Percentiles rank a stretch among this genome's conserved stretches.
These are phyloP conservation scores for Dillenia suffruticosa DNA, from an alignment of 164 flowering plant species.

Conservation along the genomic window DNA sequence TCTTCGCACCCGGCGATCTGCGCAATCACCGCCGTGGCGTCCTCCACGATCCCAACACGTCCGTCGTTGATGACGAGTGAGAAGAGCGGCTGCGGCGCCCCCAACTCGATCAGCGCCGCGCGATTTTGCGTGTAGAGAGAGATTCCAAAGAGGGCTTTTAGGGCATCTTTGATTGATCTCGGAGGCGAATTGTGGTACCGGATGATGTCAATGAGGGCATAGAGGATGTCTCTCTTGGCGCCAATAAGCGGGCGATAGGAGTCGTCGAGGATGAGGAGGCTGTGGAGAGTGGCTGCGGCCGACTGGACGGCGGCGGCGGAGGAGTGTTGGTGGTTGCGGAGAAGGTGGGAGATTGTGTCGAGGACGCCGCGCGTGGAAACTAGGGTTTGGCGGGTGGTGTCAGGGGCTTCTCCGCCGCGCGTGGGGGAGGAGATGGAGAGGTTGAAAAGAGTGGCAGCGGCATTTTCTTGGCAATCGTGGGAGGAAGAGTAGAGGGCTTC, in stretches of 20 bases:
- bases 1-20: constrained; percentile 88
- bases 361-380: constrained; percentile 77
- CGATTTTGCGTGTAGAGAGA: constrained; percentile 63
- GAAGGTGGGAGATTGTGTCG: constrained; percentile 77
- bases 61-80: constrained; percentile 49
- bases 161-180: constrained; percentile 66
- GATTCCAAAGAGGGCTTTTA: constrained; percentile 77
- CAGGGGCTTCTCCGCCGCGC: no score
- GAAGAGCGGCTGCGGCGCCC: constrained; percentile 55
- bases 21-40: constrained; percentile 89
- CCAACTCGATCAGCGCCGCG: constrained; percentile 51
- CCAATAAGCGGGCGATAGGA: constrained; percentile 71
- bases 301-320: constrained; percentile 51
- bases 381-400: constrained; percentile 32
- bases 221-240: constrained; percentile 65
- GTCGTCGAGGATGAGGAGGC: constrained; percentile 54
- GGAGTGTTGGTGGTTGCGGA: constrained; percentile 40
- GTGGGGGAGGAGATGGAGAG: constrained; percentile 51
- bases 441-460: constrained; percentile 80
- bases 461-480: constrained; percentile 59
- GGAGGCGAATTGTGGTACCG: constrained; percentile 34
- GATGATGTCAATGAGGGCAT: constrained; percentile 52
- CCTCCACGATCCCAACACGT: constrained; percentile 72
- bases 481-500: constrained; percentile 56
- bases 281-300: constrained; percentile 67